These are phyloP conservation scores for Cinchona pubescens DNA, from an alignment of 257 asterid genomes.

Conservation along the genomic window DNA sequence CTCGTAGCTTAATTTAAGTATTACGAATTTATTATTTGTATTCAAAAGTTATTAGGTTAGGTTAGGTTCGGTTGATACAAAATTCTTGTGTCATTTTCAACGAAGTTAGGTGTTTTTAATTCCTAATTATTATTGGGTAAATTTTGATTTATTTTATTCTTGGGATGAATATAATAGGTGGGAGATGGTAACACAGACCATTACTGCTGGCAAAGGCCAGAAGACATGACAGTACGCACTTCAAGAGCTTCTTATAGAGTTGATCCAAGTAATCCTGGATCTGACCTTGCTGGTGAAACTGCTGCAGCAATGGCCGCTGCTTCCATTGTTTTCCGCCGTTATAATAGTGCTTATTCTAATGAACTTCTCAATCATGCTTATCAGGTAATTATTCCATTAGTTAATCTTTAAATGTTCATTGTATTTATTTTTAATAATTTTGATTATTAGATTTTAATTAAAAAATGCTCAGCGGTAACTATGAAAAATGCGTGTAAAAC, in stretches of 20 bases:
- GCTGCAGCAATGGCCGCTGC: constrained; percentile 99
- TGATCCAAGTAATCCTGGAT: constrained; percentile 78
- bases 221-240: constrained; percentile 90
- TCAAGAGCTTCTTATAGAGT: constrained; percentile 72
- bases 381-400: constrained; percentile 53
- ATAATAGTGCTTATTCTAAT: constrained; percentile 57
- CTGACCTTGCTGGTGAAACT: constrained; percentile 94
- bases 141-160: neutral
- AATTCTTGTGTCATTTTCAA: neutral
- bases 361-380: constrained; percentile 71
- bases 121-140: neutral
- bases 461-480: too few species aligned
- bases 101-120: neutral
- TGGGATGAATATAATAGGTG: constrained; percentile 40
- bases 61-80: too few species aligned
- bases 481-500: constrained; percentile 13
- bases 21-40: too few species aligned
- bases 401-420: neutral
- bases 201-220: constrained; percentile 94
- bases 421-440: neutral
- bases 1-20: too few species aligned
- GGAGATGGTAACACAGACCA: constrained; percentile 97
- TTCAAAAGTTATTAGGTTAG: too few species aligned
- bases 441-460: too few species aligned
- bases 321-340: constrained; percentile 74